A percentile compares a stretch with the other conserved stretches of the same genome.
phyloP scores from a whole-genome alignment of 2,329 filamentous ascomycete genomes.

The Juglanconis sp. region DNA sequence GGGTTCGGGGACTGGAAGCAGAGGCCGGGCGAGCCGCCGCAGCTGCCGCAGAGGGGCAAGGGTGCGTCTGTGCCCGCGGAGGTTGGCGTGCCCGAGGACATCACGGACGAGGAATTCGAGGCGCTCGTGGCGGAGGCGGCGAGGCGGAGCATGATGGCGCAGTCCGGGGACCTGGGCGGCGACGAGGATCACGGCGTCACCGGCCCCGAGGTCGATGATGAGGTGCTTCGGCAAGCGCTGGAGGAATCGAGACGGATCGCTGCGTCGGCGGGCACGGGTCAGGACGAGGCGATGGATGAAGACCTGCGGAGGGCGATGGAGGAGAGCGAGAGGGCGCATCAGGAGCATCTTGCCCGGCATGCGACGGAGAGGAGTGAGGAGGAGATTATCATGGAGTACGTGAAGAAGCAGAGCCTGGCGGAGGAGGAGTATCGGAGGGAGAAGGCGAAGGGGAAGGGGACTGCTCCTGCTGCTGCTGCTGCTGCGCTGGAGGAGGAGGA shows the following conservation, averaged over 20 bases:
- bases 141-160: constrained; percentile 43
- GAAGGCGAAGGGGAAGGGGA: constrained; percentile 33
- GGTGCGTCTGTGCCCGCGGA: constrained; percentile 27
- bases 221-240: constrained; percentile 37
- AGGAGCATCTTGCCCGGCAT: constrained; percentile 37
- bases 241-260: constrained; percentile 34
- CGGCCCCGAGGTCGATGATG: constrained; percentile 30
- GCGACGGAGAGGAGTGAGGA: constrained; percentile 54
- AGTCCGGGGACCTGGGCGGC: constrained; percentile 21
- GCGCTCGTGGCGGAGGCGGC: constrained; percentile 54
- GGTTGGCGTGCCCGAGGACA: constrained; percentile 33
- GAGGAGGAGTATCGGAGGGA: constrained; percentile 56
- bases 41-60: constrained; percentile 26
- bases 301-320: constrained; percentile 46
- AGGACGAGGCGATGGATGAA: constrained; percentile 30
- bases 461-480: constrained; percentile 22
- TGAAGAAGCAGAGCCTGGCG: constrained; percentile 71
- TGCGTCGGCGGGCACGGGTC: constrained; percentile 7
- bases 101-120: constrained; percentile 58
- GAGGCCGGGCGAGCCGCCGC: constrained; percentile 25
- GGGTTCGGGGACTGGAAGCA: constrained; percentile 10
- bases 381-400: constrained; percentile 71
- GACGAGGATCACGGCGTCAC: constrained; percentile 16
- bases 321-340: constrained; percentile 43
- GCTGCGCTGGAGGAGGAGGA: constrained; percentile 40